Base-by-base conservation (phyloP, 306 rosid species). In the Prunus mongolica region DNA sequence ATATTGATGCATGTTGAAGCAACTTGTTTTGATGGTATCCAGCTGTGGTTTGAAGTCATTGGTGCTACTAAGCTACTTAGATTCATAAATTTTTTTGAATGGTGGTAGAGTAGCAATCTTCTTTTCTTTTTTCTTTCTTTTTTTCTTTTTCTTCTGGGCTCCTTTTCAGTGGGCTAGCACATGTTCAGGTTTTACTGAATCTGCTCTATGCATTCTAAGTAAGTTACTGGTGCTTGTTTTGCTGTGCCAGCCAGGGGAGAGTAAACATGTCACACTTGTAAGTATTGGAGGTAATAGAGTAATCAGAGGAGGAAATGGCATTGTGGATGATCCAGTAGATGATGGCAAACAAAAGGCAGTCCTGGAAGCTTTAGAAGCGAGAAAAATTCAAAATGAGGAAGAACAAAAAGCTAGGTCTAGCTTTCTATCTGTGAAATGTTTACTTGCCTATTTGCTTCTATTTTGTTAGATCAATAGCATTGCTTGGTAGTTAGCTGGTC, bases 251-350 rank as follows among this genome's bases (percentile, higher is more conserved):
- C 97, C 98, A 12, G 97, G 99, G 83, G 97, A 92, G 9, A 2
- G 82, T 78, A 95, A 88, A 82, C 79, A 89, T 52, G 93, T 90
- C 57, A 13, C 47, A 49, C 97, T 95, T 83, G 97, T 92, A 80
- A 87, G 88, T 78, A 89, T 92, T 76, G 94, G 94, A 70, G 97
- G 97, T 45, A 82, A 85, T 22, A 87, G 82, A 88, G 92, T 88
- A 79, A 87, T 92, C 82, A 88, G 89, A 88, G 99, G 99, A 63
- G 97, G 99, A 67, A 84, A 87, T 69, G 77, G 74, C 83, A 88
- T 89, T 83, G 96, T 74, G 38, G 96, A 88, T 87, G 89, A 96
- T 64, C 89, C 83, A 25, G 91, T 86, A 57, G 80, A 71, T 80
- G 83, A 79, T 82, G 77, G 89, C 44, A 86, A 79, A 79, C 67